Evolutionary conservation across 371 early-diverging fungal species (phyloP), one percentile per base, ranked within the genome.

Genomic region (Mucor racemosus): DNA sequence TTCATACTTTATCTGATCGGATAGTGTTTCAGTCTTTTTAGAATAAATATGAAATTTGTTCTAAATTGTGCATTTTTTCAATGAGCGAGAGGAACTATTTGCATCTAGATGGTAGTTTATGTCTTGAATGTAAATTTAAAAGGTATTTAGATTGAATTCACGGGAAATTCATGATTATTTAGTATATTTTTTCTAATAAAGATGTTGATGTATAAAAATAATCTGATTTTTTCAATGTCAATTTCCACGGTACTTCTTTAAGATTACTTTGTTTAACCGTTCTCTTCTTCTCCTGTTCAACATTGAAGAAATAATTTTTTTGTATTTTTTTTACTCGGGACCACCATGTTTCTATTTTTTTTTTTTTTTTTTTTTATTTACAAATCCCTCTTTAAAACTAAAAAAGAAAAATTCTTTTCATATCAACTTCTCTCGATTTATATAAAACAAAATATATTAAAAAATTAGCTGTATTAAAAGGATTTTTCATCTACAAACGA

Each of bases 281-380:
- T 26, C 3, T 1, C 38, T 38, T 11, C 6, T 50, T 26, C 21
- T 50, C 50, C 50, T 50, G 50, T 50, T 50, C 21, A 50, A 50
- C 50, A 50, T 50, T 50, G 26, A 50, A 11, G 50, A 50, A 50
- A 50, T 50, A 50, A 21, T 50, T 50, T 50, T 38, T 38, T 44
- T 44, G 44, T 44, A 17, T 44, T 44, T 44, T 15, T 50, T 50
- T 50, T 19, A 50, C 50, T 50, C 50, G 50, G 50, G 50, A 21
- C 50, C 50, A 11, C 50, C 50, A 50, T 50, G 50, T 50, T 50
- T 50, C 50, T 50, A 21, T 21, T 50, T 10, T 41, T 41, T 44
- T 50, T 50, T 48, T 50, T 50, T 50, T 26, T 26, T 50, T 41
- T 41, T 8, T 41, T 26, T 50, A 11, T 26, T 26, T 50, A 48